Conservation (phyloP, 1,284 basidiomycete species). For the Dichomitus squalens region DNA sequence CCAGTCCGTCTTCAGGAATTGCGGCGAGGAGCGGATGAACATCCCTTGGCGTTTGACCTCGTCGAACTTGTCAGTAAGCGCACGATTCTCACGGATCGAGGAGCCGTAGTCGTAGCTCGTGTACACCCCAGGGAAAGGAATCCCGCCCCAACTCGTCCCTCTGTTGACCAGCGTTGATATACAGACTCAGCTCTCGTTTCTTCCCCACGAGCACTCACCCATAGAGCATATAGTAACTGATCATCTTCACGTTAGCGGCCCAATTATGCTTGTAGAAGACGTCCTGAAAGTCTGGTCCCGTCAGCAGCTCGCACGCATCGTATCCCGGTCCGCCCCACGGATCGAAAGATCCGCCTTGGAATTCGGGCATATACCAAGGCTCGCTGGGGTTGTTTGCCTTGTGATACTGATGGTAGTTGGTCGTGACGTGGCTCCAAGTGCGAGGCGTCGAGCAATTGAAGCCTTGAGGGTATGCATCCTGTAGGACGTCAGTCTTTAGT, state of each 20-base stretch:
- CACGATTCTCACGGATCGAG: slow-evolving; percentile 67
- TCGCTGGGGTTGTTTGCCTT: slow-evolving; percentile 56
- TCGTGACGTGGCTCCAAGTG: slow-evolving; percentile 57
- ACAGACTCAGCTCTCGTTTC: background rate
- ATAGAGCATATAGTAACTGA: slow-evolving; percentile 81
- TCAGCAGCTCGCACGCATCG: slow-evolving; percentile 54
- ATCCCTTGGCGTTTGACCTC: slow-evolving; percentile 77
- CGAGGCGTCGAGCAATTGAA: slow-evolving; percentile 75
- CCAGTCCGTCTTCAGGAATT: slow-evolving; percentile 78
- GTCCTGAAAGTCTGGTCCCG: slow-evolving; percentile 70
- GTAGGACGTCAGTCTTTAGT: background rate
- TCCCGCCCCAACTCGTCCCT: slow-evolving; percentile 78
- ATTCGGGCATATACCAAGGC: slow-evolving; percentile 66
- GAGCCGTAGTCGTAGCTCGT: slow-evolving; percentile 70
- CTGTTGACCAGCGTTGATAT: slow-evolving; percentile 36
- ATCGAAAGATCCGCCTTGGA: slow-evolving; percentile 64
- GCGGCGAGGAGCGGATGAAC: slow-evolving; percentile 74
- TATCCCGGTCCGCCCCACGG: slow-evolving; percentile 73
- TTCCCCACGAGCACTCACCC: slow-evolving; percentile 45
- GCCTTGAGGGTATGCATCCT: slow-evolving; percentile 71
- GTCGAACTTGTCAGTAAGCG: slow-evolving; percentile 67
- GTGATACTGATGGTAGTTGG: slow-evolving; percentile 63
- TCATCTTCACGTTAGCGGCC: slow-evolving; percentile 76
- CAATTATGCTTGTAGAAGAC: slow-evolving; percentile 77
- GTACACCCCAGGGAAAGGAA: slow-evolving; percentile 70